phyloP scores from a whole-genome alignment of 305 asterid genomes.

The Fraxinus sp. region DNA sequence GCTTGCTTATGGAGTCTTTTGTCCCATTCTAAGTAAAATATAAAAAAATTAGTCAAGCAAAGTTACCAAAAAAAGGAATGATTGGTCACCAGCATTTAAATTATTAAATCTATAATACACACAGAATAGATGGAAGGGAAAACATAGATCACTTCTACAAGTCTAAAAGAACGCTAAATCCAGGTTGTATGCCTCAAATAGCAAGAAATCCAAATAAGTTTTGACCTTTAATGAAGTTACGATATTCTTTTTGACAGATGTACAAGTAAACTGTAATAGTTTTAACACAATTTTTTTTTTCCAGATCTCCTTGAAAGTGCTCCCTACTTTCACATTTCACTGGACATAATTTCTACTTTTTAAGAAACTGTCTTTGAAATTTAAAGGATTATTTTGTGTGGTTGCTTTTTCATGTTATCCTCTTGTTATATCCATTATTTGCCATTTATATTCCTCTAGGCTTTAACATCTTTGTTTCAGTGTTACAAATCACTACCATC shows the following conservation, averaged over 20 bases:
- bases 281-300: background rate
- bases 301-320: background rate
- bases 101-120: slow-evolving; percentile 4
- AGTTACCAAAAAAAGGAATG: slow-evolving; percentile 11
- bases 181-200: background rate
- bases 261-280: background rate
- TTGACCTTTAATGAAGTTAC: background rate
- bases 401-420: background rate
- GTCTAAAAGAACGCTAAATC: background rate
- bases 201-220: background rate
- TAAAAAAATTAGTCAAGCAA: slow-evolving; percentile 18
- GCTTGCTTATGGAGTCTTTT: slow-evolving; percentile 83
- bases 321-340: background rate
- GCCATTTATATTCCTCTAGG: background rate
- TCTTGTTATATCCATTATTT: background rate
- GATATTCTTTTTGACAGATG: background rate
- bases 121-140: background rate
- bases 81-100: slow-evolving; percentile 11
- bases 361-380: background rate
- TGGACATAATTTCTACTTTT: background rate
- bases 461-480: background rate
- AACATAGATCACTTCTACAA: background rate
- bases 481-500: background rate
- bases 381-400: background rate
- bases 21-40: slow-evolving; percentile 65